Percentiles rank a stretch among this genome's conserved stretches.
phyloP scores from a whole-genome alignment of 768 basidiomycete species.

The Boletus coccyginus region DNA sequence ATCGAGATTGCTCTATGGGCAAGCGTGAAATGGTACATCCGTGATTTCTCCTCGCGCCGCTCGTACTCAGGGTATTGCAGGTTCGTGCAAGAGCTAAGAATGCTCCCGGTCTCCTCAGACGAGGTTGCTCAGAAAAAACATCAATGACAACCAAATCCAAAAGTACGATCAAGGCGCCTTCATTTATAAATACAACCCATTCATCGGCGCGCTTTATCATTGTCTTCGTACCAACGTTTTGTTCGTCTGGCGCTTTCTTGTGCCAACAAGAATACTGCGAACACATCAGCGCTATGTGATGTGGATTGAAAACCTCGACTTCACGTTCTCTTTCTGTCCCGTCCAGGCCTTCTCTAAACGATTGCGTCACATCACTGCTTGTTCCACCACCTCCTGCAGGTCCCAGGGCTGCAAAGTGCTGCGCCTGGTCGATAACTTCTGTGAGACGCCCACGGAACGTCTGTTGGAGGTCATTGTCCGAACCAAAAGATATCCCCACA shows the following conservation, averaged over 20 bases:
- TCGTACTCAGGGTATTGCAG: constrained; percentile 35
- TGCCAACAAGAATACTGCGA: constrained; percentile 77
- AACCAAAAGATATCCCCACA: constrained; percentile 1
- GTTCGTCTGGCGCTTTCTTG: constrained; percentile 77
- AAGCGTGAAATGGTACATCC: constrained; percentile 73
- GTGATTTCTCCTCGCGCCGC: not conserved
- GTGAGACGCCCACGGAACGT: constrained; percentile 73
- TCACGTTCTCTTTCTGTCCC: constrained; percentile 89
- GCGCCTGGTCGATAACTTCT: constrained; percentile 85
- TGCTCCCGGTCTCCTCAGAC: constrained; percentile 25
- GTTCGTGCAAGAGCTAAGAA: constrained; percentile 65
- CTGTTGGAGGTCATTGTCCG: constrained; percentile 36
- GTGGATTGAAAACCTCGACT: constrained; percentile 26
- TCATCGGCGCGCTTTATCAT: constrained; percentile 52
- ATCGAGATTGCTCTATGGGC: constrained; percentile 73
- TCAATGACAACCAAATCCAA: constrained; percentile 12
- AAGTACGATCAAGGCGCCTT: not conserved
- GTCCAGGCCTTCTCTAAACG: constrained; percentile 89
- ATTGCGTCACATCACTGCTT: constrained; percentile 58
- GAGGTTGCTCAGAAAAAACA: constrained; percentile 23
- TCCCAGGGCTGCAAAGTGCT: constrained; percentile 77
- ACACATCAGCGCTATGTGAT: constrained; percentile 5
- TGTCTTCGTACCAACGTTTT: constrained; percentile 84
- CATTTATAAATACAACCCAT: not conserved
- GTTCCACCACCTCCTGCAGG: constrained; percentile 52